Evolutionary conservation across 2,329 filamentous ascomycete species (phyloP).

Genomic region (Fusarium denticulatum): DNA sequence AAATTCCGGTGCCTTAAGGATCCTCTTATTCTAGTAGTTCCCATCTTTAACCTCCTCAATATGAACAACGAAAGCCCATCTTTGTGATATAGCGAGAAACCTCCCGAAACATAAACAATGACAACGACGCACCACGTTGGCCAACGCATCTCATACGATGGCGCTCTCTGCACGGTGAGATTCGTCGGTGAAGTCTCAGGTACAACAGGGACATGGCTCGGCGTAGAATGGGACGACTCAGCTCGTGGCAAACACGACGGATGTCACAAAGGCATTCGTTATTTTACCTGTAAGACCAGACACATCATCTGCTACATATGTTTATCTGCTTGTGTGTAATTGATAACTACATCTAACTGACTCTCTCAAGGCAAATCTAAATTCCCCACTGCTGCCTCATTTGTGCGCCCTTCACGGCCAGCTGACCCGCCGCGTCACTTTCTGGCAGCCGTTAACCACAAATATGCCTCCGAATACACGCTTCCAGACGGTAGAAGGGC

Average conservation of each 20-base stretch:
- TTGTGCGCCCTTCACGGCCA: slow-evolving; percentile 80
- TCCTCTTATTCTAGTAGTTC: neutral
- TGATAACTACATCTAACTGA: neutral
- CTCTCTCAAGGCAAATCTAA: slow-evolving; percentile 63
- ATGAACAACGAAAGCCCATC: neutral
- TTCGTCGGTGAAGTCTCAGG: slow-evolving; percentile 82
- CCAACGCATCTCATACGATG: slow-evolving; percentile 82
- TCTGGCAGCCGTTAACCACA: slow-evolving; percentile 80
- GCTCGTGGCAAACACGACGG: slow-evolving; percentile 91
- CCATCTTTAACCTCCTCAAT: neutral
- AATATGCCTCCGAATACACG: slow-evolving; percentile 76
- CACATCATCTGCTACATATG: neutral
- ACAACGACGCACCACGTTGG: slow-evolving; percentile 61
- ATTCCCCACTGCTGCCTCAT: slow-evolving; percentile 80
- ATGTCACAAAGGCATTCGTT: slow-evolving; percentile 78
- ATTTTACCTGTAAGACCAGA: slow-evolving; percentile 77
- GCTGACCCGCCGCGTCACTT: slow-evolving; percentile 77
- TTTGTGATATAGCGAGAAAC: neutral
- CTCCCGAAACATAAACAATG: slow-evolving; percentile 46
- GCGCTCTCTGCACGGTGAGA: slow-evolving; percentile 82
- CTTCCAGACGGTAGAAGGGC: slow-evolving; percentile 50
- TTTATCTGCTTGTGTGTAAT: neutral
- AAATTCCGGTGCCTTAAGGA: slow-evolving; percentile 24
- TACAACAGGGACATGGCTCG: slow-evolving; percentile 84
- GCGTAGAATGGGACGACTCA: slow-evolving; percentile 95